A percentile compares a stretch with the other conserved stretches of the same genome.
These are phyloP conservation scores for Anethum foeniculum DNA, from an alignment of 140 eudicot species.

Conservation along the genomic window DNA sequence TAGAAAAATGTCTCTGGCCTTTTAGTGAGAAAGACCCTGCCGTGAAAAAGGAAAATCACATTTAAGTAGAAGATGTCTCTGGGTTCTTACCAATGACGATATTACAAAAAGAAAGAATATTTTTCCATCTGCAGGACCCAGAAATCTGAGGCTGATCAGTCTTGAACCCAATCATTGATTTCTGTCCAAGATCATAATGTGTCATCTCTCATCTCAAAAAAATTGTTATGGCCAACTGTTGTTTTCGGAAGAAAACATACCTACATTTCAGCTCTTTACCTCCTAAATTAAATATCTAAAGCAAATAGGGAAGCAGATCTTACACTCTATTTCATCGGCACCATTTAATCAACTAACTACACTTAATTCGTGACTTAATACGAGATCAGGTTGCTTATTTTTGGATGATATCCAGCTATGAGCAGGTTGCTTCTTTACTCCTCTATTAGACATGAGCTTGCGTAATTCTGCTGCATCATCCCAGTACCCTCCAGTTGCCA, in stretches of 20 bases:
- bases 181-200: neutral
- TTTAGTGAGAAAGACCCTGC: neutral
- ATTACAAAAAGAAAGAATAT: neutral
- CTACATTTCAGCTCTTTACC: constrained; percentile 3
- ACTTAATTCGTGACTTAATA: neutral
- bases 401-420: constrained; percentile 43
- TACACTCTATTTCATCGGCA: no score
- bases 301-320: neutral
- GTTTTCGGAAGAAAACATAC: neutral
- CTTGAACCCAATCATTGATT: neutral
- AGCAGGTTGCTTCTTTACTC: constrained; percentile 41
- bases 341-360: neutral
- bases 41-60: neutral
- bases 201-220: neutral
- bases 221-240: neutral
- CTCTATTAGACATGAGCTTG: constrained; percentile 35
- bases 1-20: neutral
- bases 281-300: neutral
- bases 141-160: neutral
- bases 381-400: neutral
- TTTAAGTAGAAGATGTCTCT: neutral
- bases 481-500: constrained; percentile 48
- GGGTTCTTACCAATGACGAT: neutral
- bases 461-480: constrained; percentile 47
- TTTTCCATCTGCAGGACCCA: neutral